phyloP scores from a whole-genome alignment of 129 eudicot species.

The Tagetes patula region DNA sequence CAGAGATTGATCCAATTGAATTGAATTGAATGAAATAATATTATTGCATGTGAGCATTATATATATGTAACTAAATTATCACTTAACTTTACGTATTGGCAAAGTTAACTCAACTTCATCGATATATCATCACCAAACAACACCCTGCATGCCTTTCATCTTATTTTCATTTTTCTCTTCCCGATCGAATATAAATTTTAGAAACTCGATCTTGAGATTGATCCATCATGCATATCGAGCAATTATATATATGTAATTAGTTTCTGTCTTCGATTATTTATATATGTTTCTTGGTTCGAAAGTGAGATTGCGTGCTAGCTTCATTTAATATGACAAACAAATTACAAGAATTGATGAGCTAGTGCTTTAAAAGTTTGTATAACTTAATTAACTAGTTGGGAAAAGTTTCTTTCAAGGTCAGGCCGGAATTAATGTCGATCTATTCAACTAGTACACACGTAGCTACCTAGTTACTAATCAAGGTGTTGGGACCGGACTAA shows the following conservation, averaged over 20 bases:
- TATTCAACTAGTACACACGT: not conserved
- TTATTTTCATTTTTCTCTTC: not conserved
- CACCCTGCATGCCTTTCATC: constrained; percentile 29
- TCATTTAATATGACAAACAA: not conserved
- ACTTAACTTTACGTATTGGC: constrained; percentile 31
- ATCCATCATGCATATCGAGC: too few relatives aligned
- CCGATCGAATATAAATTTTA: not conserved
- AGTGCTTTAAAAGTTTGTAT: too few relatives aligned
- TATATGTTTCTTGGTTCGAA: not conserved
- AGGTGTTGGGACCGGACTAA: not conserved
- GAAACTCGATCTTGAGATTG: too few relatives aligned
- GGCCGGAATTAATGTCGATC: not conserved
- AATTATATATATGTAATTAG: not conserved
- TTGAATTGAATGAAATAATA: constrained; percentile 9
- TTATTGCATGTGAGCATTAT: constrained; percentile 25
- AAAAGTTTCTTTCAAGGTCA: constrained; percentile 5
- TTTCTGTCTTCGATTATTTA: not conserved
- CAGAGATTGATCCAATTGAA: not conserved
- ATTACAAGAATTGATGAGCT: too few relatives aligned
- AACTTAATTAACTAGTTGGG: too few relatives aligned
- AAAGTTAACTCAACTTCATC: constrained; percentile 3
- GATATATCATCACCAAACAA: constrained; percentile 29
- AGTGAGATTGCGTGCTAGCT: not conserved
- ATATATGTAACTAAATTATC: constrained; percentile 25
- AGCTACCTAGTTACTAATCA: constrained; percentile 4